Base-by-base conservation (phyloP, 169 alveolate genomes). In the Plasmodium vivax region DNA sequence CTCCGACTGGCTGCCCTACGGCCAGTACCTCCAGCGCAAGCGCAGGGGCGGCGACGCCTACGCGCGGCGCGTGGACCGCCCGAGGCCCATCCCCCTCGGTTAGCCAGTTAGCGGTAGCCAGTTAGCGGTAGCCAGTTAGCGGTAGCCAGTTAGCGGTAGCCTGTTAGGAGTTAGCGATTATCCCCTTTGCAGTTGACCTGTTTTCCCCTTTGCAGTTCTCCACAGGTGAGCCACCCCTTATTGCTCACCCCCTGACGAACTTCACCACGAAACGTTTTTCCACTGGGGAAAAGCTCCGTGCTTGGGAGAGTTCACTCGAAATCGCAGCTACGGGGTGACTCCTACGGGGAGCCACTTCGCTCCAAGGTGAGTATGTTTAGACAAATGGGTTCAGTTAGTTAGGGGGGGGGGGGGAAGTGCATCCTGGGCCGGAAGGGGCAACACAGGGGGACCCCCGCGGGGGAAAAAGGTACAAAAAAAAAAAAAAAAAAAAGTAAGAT, bases 41-140 rank as follows among this genome's bases (percentile, higher is more conserved):
- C 95, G 95, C 73, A 96, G 95, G 93, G 98, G 98, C 0, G 98
- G 98, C 0, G 97, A 96, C 19, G 84, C 93, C 9, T 96, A 94
- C 82, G 97, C 97, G 0, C 93, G 82, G 56, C 68, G 73, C 36
- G 96, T 82, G 8, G 97, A 95, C 47, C 68, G 95, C 4, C 96
- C 97, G 27, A 72, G 62, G 36, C 96, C 97, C 9, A 82, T 75
- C 5, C 77, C 85, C 3, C 30, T 95, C 14, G 84, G 92, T 5
- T 73, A 10, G 47, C 41, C 45, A 38, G 6, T 38, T 38, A 23
- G 27, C 27, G 27, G 27, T 23, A 23, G 27, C 27, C 27, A 23
- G 27, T 23, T 23, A 23, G 27, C 27, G 27, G 27, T 36, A 3
- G 6, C 41, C 45, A 38, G 6, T 38, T 38, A 23, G 27, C 27